phyloP scores from a whole-genome alignment of 139 green algal species.

The Pleodorina starrii region DNA sequence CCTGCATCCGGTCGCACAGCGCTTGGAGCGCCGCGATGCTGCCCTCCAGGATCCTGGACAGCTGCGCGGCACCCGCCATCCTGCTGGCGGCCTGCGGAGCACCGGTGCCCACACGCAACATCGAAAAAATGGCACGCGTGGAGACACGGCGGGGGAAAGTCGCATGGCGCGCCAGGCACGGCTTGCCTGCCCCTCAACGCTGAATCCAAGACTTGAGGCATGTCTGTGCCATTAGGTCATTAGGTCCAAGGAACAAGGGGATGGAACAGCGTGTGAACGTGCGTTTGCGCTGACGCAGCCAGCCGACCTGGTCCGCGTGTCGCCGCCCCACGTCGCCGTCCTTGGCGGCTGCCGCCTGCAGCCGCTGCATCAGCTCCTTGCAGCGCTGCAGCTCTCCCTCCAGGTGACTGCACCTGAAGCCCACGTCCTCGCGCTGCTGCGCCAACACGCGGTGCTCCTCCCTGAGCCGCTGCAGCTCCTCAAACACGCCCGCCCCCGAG shows the following conservation, averaged over 20 bases:
- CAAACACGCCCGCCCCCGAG: not conserved
- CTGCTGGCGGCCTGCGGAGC: too few relatives aligned
- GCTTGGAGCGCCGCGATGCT: slow-evolving; percentile 4
- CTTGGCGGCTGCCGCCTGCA: not conserved
- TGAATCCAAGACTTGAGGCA: too few relatives aligned
- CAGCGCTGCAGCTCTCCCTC: not conserved
- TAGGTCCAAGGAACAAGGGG: too few relatives aligned
- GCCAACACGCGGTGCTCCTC: not conserved
- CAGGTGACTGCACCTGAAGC: not conserved
- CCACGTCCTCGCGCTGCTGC: slow-evolving; percentile 20
- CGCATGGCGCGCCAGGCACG: too few relatives aligned
- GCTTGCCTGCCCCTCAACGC: too few relatives aligned
- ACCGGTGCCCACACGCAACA: too few relatives aligned
- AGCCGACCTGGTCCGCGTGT: not conserved
- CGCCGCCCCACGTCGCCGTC: not conserved
- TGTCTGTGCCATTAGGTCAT: too few relatives aligned
- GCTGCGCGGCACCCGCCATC: slow-evolving; percentile 8
- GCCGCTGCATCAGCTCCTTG: not conserved
- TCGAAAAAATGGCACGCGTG: too few relatives aligned
- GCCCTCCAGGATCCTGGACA: not conserved
- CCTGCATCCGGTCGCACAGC: slow-evolving; percentile 20
- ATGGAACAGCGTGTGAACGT: too few relatives aligned
- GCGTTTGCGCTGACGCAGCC: too few relatives aligned
- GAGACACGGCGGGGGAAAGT: too few relatives aligned
- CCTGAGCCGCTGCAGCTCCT: not conserved